Base-by-base conservation (phyloP, 139 green algal species). In the Deuterostichococcus epilithicus region DNA sequence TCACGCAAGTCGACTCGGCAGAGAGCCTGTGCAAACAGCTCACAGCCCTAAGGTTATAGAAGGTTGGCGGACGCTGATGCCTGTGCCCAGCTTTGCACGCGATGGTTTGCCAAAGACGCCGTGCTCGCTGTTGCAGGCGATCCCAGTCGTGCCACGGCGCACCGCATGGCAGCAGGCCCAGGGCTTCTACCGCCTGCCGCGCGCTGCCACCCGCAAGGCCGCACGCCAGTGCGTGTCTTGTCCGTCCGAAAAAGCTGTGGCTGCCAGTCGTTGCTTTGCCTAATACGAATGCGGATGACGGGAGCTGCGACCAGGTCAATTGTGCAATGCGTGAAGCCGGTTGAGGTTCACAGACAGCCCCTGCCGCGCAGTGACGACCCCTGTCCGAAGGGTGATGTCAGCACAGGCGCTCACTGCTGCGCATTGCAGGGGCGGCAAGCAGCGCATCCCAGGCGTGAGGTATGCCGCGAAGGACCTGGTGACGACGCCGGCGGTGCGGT, bases 361-460 rank as follows among this genome's bases (percentile, higher is more conserved):
- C n/a, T n/a, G n/a, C n/a, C n/a, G n/a, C n/a, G n/a, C n/a, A n/a
- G n/a, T n/a, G n/a, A n/a, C n/a, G n/a, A n/a, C 45, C 15, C 15
- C 25, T 67, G 59, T 67, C 59, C 6, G 59, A 20, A 67, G 25
- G 5, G 26, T 34, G 26, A 10, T 69, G 28, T 69, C 30, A 68
- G 59, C 59, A 32, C 59, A 34, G 15, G 10, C 15, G 10, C 59
- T 68, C 25, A 10, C 15, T 68, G 15, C 20, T 68, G 25, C 59
- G 10, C 10, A 0, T 8, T 78, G 68, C 81, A 88, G 84, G 84
- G 77, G 76, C n/a, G 79, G 84, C 6, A 70, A 52, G 33, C 38
- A 76, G 65, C 79, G 71, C 26, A 79, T 90, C 28, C 44, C 71
- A 22, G 82, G 82, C 26, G 47, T 88, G 32, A 66, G 39, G 45